phyloP scores from a whole-genome alignment of 768 basidiomycete species.

The Trichaptum fuscoviolaceum region DNA sequence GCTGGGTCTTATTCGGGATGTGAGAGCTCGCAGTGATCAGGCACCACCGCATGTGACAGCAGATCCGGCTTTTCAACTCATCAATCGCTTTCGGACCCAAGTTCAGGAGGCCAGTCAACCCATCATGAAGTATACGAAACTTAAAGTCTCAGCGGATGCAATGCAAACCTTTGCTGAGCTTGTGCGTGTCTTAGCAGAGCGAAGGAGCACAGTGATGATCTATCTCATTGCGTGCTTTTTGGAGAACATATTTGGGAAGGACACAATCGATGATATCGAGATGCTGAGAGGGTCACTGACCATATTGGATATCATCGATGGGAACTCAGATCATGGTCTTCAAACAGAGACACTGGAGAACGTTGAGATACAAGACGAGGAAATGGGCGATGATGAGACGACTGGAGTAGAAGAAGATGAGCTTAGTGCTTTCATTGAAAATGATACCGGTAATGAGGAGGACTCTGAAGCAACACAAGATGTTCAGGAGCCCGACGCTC shows the following conservation, averaged over 20 bases:
- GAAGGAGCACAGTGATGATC: conserved; percentile 65
- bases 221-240: conserved; percentile 88
- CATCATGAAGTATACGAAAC: conserved; percentile 60
- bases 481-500: conserved; percentile 17
- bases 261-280: conserved; percentile 74
- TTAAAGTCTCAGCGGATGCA: conserved; percentile 57
- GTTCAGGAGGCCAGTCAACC: conserved; percentile 78
- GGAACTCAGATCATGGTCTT: conserved; percentile 29
- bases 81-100: conserved; percentile 71
- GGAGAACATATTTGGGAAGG: conserved; percentile 79
- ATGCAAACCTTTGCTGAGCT: conserved; percentile 67
- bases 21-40: conserved; percentile 67
- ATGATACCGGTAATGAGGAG: conserved; percentile 23
- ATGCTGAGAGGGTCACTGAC: conserved; percentile 50
- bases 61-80: conserved; percentile 76
- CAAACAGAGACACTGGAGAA: conserved; percentile 17
- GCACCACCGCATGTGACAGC: conserved; percentile 62
- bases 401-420: conserved; percentile 23
- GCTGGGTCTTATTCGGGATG: conserved; percentile 85
- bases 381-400: conserved; percentile 21
- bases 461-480: conserved; percentile 16
- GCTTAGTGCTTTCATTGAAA: conserved; percentile 20
- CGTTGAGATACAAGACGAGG: conserved; percentile 17
- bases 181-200: conserved; percentile 54
- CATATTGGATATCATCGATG: conserved; percentile 67